Base-by-base conservation (phyloP, 106 monocot genomes). In the Allium cepa region DNA sequence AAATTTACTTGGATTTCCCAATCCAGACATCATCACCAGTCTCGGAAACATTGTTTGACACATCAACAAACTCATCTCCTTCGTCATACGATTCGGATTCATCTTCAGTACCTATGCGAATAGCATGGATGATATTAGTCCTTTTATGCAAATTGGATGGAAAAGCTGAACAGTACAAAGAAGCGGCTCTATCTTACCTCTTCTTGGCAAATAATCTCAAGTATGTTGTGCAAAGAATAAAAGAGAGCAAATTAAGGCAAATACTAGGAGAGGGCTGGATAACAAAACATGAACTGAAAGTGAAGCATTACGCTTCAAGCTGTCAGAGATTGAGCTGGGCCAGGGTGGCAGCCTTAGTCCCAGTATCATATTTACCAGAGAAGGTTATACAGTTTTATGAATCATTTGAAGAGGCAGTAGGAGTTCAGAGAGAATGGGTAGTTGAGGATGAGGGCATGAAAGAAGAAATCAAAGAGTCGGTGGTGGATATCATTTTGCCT, bases 111-210 rank as follows among this genome's bases (percentile, higher is more conserved):
- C 56, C 81, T 7, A 17, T 16, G 10, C 71, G 72, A 22, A 10
- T 88, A 12, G 82, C 77, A 8, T 80, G 82, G 82, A 64, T 82
- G 28, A 49, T 83, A 10, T 58, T 80, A 1, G 68, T 79, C 2
- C 83, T 87, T 4, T 71, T 83, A 17, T 87, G 79, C 77, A 87
- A 87, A 60, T 73, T 87, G 7, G 87, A 87, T 71, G 47, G 49
- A 48, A 87, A 79, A 70, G 70, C 79, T 3, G 68, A 60, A 67
- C 3, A 51, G 10, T 80, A 75, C 75, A 47, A 6, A 22, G 71
- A 82, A 7, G 72, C 28, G 13, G 62, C 79, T 8, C 66, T 77
- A 11, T 77, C 77, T 1, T 80, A 87, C 68, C 74, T 87, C n/a
- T 87, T 83, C 55, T 73, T 87, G 13, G 71, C 80, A 28, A 87